phyloP scores from a whole-genome alignment of 768 basidiomycete genomes.

The Mycena sanguinolenta region DNA sequence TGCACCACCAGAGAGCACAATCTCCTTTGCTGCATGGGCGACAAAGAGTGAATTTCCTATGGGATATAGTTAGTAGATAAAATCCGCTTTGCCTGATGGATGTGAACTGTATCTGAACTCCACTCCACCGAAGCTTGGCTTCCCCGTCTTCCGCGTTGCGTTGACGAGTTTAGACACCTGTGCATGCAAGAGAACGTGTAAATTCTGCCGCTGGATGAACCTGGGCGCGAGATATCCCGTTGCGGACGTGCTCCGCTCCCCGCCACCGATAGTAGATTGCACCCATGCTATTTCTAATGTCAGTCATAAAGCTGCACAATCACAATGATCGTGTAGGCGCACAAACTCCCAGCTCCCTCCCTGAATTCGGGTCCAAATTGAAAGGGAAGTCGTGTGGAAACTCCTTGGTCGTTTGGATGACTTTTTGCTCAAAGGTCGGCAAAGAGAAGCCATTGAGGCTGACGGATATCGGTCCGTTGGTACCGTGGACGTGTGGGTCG shows the following conservation, averaged over 20 bases:
- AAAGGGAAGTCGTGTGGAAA: constrained; percentile 32
- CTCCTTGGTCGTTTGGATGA: constrained; percentile 48
- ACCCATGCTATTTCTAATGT: constrained; percentile 36
- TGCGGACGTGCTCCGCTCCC: constrained; percentile 42
- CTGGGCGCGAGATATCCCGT: constrained; percentile 45
- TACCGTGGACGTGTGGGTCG: constrained; percentile 49
- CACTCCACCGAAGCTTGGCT: constrained; percentile 24
- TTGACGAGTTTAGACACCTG: constrained; percentile 37
- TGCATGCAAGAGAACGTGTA: constrained; percentile 44
- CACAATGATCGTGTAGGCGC: too few species aligned
- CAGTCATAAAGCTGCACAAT: too few species aligned
- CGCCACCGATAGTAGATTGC: constrained; percentile 40
- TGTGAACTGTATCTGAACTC: constrained; percentile 28
- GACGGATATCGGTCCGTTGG: constrained; percentile 45
- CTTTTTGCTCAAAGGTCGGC: constrained; percentile 43
- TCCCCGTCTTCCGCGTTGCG: neutral
- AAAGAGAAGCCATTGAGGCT: constrained; percentile 46
- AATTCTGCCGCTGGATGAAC: constrained; percentile 40
- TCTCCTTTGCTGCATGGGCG: constrained; percentile 43
- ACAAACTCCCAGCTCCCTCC: constrained; percentile 45
- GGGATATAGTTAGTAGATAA: neutral
- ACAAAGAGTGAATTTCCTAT: constrained; percentile 2
- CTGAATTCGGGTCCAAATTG: constrained; percentile 45
- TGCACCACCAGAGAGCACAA: constrained; percentile 49
- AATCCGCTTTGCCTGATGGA: neutral